Base-by-base conservation (phyloP, 202 grass and related monocot species). In the Zizania palustris region DNA sequence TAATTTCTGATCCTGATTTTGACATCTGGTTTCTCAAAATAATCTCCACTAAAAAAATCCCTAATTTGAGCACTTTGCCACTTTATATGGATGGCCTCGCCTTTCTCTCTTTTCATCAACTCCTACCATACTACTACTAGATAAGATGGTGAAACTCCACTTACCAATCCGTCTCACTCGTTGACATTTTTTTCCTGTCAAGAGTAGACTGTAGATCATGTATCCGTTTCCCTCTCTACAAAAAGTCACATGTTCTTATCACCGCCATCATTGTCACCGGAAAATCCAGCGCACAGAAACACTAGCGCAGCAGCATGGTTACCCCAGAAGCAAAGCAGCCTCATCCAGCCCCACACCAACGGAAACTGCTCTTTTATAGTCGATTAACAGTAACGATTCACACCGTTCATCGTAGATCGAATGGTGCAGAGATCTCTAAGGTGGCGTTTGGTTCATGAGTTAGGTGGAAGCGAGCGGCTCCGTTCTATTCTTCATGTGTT, bases 211-310 rank as follows among this genome's bases (percentile, higher is more conserved):
- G 40, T 42, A 42, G 40, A 49, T 49, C 46, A 0, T 14, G 16
- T 50, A 28, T 16, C 2, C 46, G n/a, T 51, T 2, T 19, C 50
- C 16, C 46, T 2, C 7, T 6, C 15, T 50, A 5, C 2, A n/a
- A 18, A 55, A 63, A 39, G 51, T 21, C 34, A 7, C 16, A n/a
- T 33, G 19, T 33, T 18, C 3, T 63, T 7, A 42, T 42, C 7
- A 3, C 40, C 40, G 4, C 4, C 40, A 42, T 42, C 40, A 42
- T 42, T 42, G 40, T 42, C 35, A n/a, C 67, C 1, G 16, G 18
- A 39, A 71, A 45, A 57, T 55, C 72, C 74, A 87, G 68, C 80
- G 54, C 85, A 87, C 62, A 15, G 73, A 87, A 87, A 77, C 73
- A 83, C 73, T 67, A 72, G 65, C 56, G 67, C 61, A 72, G 65